Evolutionary conservation across 495 filamentous ascomycete species (phyloP).

Genomic region (Annulohypoxylon bovei): DNA sequence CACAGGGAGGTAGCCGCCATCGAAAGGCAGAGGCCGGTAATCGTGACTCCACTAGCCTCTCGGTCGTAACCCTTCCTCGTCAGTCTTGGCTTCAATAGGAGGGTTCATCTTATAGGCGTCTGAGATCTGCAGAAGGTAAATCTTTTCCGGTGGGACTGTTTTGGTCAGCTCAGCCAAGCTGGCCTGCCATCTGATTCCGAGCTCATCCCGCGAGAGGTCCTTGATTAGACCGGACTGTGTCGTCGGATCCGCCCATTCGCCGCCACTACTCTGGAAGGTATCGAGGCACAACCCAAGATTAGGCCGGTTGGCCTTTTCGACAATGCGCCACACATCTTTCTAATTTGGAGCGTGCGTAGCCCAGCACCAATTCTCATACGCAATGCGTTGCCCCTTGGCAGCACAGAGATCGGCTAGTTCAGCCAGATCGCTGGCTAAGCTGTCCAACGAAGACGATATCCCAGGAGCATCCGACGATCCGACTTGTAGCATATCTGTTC

Average conservation of each 20-base stretch:
- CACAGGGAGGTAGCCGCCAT: conserved; percentile 78
- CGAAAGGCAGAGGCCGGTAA: conserved; percentile 74
- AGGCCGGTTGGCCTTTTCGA: conserved; percentile 64
- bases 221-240: conserved; percentile 70
- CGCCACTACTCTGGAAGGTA: conserved; percentile 81
- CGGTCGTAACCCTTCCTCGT: conserved; percentile 61
- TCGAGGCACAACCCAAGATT: conserved; percentile 84
- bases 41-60: conserved; percentile 77
- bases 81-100: conserved; percentile 59
- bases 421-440: conserved; percentile 68
- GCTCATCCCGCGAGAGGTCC: conserved; percentile 43
- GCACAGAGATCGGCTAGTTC: conserved; percentile 72
- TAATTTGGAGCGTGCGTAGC: conserved; percentile 74
- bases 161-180: conserved; percentile 65
- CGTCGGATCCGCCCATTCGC: conserved; percentile 81
- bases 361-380: conserved; percentile 92
- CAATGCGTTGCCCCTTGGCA: conserved; percentile 65
- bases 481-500: conserved; percentile 81
- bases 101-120: conserved; percentile 75
- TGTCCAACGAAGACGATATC: conserved; percentile 57
- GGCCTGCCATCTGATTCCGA: conserved; percentile 60
- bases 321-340: conserved; percentile 74
- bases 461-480: conserved; percentile 73
- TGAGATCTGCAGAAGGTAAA: conserved; percentile 78
- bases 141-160: conserved; percentile 74